Evolutionary conservation across 352 stramenopile genomes (phyloP).

Genomic region (Aphanomyces astaci): DNA sequence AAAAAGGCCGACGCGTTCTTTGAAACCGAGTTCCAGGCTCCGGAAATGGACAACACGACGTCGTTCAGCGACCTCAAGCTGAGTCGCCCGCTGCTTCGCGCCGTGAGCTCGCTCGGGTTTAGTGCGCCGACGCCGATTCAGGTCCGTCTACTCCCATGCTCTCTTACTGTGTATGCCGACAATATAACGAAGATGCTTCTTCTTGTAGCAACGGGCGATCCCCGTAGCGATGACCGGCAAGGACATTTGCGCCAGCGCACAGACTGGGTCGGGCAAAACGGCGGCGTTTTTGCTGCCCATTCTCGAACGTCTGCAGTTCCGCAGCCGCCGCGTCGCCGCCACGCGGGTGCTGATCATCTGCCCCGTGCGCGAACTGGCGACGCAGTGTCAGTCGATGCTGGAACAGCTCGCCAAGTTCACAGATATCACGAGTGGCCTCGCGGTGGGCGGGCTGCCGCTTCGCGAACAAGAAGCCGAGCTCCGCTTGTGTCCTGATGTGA

Average conservation of each 20-base stretch:
- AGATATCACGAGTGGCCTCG: constrained; percentile 87
- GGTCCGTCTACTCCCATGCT: too few relatives aligned
- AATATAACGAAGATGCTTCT: neutral
- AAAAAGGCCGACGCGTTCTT: constrained; percentile 80
- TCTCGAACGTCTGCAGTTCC: constrained; percentile 94
- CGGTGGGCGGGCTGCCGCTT: constrained; percentile 89
- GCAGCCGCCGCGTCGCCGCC: constrained; percentile 69
- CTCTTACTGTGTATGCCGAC: neutral
- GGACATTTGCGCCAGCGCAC: constrained; percentile 96
- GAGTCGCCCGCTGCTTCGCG: constrained; percentile 93
- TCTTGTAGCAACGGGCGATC: constrained; percentile 83
- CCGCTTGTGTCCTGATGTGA: constrained; percentile 91
- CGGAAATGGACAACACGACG: constrained; percentile 78
- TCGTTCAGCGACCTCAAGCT: constrained; percentile 96
- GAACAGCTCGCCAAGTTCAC: constrained; percentile 93
- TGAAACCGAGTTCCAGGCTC: constrained; percentile 65
- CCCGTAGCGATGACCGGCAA: constrained; percentile 91
- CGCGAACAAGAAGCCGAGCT: constrained; percentile 94
- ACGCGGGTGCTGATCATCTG: constrained; percentile 96
- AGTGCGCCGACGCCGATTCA: constrained; percentile 93
- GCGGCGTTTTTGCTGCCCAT: constrained; percentile 97
- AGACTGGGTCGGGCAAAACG: constrained; percentile 97
- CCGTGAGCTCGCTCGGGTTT: constrained; percentile 95
- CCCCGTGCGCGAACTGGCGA: constrained; percentile 96
- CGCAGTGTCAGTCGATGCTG: constrained; percentile 94